Evolutionary conservation across 495 filamentous ascomycete species (phyloP).

Genomic region (Stereocaulon alpinum): DNA sequence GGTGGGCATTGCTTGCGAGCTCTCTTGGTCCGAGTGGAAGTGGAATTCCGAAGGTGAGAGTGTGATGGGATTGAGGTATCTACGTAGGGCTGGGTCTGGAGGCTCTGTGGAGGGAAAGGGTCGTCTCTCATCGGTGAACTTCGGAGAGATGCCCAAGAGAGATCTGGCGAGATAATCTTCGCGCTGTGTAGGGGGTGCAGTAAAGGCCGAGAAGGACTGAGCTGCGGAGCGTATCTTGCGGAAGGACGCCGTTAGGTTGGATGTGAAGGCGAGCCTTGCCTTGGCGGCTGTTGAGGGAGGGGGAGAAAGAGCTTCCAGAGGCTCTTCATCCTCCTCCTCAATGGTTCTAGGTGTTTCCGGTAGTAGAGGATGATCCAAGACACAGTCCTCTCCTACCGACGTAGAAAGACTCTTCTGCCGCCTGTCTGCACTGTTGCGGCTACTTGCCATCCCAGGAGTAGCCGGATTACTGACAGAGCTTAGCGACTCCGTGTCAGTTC

Average conservation of each 20-base stretch:
- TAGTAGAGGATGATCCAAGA: conserved; percentile 46
- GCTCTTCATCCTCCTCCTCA: conserved; percentile 7
- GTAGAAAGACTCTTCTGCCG: conserved; percentile 34
- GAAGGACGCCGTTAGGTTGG: conserved; percentile 87
- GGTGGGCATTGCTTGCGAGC: conserved; percentile 18
- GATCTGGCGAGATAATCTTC: conserved; percentile 87
- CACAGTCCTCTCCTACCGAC: conserved; percentile 39
- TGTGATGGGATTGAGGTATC: conserved; percentile 81
- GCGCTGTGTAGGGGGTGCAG: conserved; percentile 51
- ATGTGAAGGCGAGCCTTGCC: conserved; percentile 61
- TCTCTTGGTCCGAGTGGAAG: conserved; percentile 39
- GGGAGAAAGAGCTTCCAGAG: background rate
- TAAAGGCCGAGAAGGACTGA: conserved; percentile 67
- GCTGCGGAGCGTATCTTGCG: conserved; percentile 79
- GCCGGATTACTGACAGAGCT: conserved; percentile 31
- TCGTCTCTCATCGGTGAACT: conserved; percentile 79
- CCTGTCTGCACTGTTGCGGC: conserved; percentile 33
- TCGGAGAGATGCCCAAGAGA: conserved; percentile 64
- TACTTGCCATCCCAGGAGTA: conserved; percentile 31
- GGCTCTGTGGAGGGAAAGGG: conserved; percentile 65
- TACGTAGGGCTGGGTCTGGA: conserved; percentile 75
- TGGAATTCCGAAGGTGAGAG: conserved; percentile 58
- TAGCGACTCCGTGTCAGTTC: conserved; percentile 40
- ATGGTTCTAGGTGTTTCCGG: conserved; percentile 27
- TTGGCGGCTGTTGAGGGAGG: conserved; percentile 24